These are phyloP conservation scores for Aureococcus anophagefferens DNA, from an alignment of 108 stramenopile genomes.

Conservation along the genomic window DNA sequence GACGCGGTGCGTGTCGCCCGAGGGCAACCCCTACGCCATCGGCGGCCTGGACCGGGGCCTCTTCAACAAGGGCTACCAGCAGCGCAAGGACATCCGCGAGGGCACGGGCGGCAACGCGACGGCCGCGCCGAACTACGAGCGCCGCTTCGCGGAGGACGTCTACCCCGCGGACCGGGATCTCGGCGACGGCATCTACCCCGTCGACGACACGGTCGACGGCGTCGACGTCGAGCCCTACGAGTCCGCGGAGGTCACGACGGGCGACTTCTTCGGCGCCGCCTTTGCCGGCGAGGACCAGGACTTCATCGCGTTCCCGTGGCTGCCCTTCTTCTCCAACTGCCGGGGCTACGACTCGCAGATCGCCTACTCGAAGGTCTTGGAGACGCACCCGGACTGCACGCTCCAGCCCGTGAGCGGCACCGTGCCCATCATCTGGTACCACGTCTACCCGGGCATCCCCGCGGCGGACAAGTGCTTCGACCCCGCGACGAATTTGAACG, in stretches of 20 bases:
- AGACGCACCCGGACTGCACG: constrained; percentile 61
- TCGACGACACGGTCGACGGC: not conserved
- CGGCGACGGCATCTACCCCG: not conserved
- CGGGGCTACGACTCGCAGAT: constrained; percentile 67
- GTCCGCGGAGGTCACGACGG: not conserved
- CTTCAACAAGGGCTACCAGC: not conserved
- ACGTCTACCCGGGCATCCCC: not conserved
- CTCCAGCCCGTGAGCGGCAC: constrained; percentile 2
- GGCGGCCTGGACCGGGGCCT: too few relatives aligned
- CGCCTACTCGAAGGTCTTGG: constrained; percentile 55
- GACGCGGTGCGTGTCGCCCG: not conserved
- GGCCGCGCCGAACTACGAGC: not conserved
- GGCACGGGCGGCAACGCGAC: not conserved
- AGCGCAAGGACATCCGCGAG: not conserved
- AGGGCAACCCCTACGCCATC: not conserved
- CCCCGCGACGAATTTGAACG: not conserved
- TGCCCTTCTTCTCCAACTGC: constrained; percentile 72
- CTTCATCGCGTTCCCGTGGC: constrained; percentile 56
- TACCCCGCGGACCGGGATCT: not conserved
- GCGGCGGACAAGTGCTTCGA: constrained; percentile 19
- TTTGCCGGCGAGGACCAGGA: not conserved
- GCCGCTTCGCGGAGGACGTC: not conserved
- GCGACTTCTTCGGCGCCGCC: not conserved
- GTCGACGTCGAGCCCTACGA: not conserved
- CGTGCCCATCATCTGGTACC: too few relatives aligned